Conservation (phyloP, 169 alveolate species). For the Cryptosporidium xiaoi region DNA sequence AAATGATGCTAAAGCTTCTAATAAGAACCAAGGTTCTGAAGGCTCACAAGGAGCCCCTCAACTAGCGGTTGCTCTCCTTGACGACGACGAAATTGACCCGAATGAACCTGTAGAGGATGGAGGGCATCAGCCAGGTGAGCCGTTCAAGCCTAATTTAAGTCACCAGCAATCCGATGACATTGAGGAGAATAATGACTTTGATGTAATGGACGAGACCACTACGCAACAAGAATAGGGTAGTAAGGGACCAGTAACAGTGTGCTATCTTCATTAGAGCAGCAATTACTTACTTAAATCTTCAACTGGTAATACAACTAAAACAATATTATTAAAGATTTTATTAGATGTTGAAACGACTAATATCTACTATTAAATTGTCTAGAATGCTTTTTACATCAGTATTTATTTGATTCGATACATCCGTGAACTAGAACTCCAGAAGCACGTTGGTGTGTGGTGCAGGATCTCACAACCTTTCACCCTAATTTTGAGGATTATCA, state of each 20-base stretch:
- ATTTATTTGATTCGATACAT: too few relatives aligned
- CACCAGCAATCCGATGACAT: constrained; percentile 64
- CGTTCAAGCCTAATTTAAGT: constrained; percentile 5
- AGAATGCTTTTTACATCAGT: too few relatives aligned
- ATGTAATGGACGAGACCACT: constrained; percentile 54
- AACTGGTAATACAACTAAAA: too few relatives aligned
- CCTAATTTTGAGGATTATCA: not conserved
- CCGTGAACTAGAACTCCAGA: too few relatives aligned
- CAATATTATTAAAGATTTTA: too few relatives aligned
- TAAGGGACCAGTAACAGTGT: too few relatives aligned
- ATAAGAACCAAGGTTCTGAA: not conserved
- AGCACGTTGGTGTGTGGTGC: too few relatives aligned
- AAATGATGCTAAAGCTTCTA: not conserved
- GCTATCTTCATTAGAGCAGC: too few relatives aligned
- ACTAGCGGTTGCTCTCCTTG: constrained; percentile 54
- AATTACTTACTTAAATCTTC: too few relatives aligned
- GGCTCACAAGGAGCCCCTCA: constrained; percentile 1
- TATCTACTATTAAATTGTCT: too few relatives aligned
- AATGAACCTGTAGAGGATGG: constrained; percentile 72
- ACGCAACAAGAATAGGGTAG: not conserved
- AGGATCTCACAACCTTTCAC: too few relatives aligned
- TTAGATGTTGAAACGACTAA: too few relatives aligned
- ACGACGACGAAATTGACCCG: constrained; percentile 71
- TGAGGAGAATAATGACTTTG: constrained; percentile 62
- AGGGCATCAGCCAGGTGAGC: constrained; percentile 73